Base-by-base conservation (phyloP, 176 grass and related monocot species). In the Zizania latifolia region DNA sequence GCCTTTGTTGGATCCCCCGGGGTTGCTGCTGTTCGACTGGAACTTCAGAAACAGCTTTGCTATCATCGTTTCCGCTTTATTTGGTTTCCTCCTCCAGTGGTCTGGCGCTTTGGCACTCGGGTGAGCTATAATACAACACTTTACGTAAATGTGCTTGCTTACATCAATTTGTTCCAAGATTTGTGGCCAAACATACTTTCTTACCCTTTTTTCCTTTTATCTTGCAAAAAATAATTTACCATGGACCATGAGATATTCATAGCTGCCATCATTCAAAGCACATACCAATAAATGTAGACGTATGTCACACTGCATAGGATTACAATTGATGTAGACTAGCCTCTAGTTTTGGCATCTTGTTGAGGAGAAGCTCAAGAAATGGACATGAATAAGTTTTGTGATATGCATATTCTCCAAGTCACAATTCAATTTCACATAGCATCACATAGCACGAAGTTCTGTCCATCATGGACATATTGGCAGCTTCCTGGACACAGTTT, bases 11-110 rank as follows among this genome's bases (percentile, higher is more conserved):
- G 94, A 97, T 62, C 94, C 94, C 8, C 84, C 91, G 10, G 94
- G 94, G n/a, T 46, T 93, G 24, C 71, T 93, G 17, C 48, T 87
- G 36, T 97, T 93, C 59, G 48, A 78, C 15, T 97, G 94, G 94
- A 91, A 89, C 70, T 77, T 91, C 46, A 91, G 88, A 71, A 93
- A 91, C 36, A 82, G 70, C 4, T 79, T 66, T 15, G 88, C 94
- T 50, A 83, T 97, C 58, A 63, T 92, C 59, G 85, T 97, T 19
- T 97, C 94, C 74, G 91, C 94, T 41, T 23, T 97, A 30, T 93
- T 97, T 78, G 94, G 94, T 62, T 97, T 97, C 79, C 89, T 97
- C 26, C 94, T 97, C 23, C 90, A 97, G 69, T 97, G 94, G 94
- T 93, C 94, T 26, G 91, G 94, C 10, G 94, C 94, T 65, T 86